Evolutionary conservation across 2,329 filamentous ascomycete species (phyloP), one percentile per base, ranked within the genome.

Genomic region (Phoma herbarum): DNA sequence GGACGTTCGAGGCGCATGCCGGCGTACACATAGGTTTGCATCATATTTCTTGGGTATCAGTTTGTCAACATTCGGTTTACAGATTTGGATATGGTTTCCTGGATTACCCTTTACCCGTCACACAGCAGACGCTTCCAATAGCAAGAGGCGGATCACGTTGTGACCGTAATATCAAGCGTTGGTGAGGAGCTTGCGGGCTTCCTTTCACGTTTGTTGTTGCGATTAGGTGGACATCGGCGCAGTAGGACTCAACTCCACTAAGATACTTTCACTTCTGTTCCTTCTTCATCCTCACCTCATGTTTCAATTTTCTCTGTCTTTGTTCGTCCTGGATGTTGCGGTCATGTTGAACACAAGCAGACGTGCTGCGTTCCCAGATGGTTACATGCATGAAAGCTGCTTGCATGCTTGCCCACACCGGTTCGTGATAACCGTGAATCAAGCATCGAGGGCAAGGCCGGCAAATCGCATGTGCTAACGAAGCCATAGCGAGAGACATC

Each of bases 1-100:
- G 63, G 63, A 67, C 56, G 63, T 68, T 68, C 59, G 48, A 59
- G 71, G 69, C 67, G 69, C 60, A 66, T 51, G 12, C 14, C 49
- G 68, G 60, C 60, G 67, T 52, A 66, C 49, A 64, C 43, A 65
- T 48, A 52, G 58, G 62, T 43, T 61, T 61, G 62, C 59, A 60
- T 59, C 42, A 54, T 66, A 29, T 55, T 20, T 29, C 42, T 57
- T 58, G 57, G 62, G 61, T 63, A 60, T 59, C 60, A 62, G 18
- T 55, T 55, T 46, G 51, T 53, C 26, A 28, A 55, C 60, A 28
- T 47, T 54, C 51, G 31, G 52, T 31, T 33, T 56, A n/a, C 18
- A 18, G 37, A 45, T 44, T 66, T 63, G 59, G 57, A 58, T 63
- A 64, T 49, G 23, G 41, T 28, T 43, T 57, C 63, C 51, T 41